Evolutionary conservation across 2,329 filamentous ascomycete species (phyloP), one percentile per base, ranked within the genome.

Genomic region (Pyrenophora graminea): DNA sequence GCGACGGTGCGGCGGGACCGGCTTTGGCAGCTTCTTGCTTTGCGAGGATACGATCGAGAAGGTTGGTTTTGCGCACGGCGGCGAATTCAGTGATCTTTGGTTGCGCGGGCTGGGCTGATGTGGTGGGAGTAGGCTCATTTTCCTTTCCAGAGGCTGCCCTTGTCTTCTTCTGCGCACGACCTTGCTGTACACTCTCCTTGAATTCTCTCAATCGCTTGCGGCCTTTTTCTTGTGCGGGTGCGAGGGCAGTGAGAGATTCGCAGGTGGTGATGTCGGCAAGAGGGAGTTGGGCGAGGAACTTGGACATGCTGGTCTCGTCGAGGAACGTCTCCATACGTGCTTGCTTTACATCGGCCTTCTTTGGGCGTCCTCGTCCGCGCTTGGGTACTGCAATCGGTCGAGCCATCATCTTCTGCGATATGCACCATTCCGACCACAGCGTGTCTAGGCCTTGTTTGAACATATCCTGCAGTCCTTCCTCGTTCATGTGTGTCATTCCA

Each of bases 161-260:
- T 1, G 66, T 51, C 56, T 69, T 67, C 58, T 72, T 71, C 51
- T 64, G 58, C 15, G 63, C 42, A 47, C 70, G 58, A 19, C 68
- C 67, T 30, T 73, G 64, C 33, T 67, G 62, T n/a, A 87, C 79
- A 53, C 79, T 83, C 41, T 80, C 79, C 70, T 87, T 89, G 60
- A 92, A 77, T 42, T 88, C 85, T 50, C 85, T 79, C n/a, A 92
- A 78, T 6, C 86, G 82, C 52, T 82, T 82, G 59, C 89, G 86
- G 25, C 88, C 88, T 64, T 86, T 89, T 41, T 81, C 79, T 23
- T 87, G 77, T 5, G 87, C 60, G 1, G 84, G 81, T 10, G 83
- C 81, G 17, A 81, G 76, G 48, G 82, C 83, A 23, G 74, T 68
- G 10, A 82, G 67, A 0, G 82, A 82, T 4, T 77, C 73, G 67